phyloP scores from a whole-genome alignment of 2,329 filamentous ascomycete genomes.

The Apiospora aurea region DNA sequence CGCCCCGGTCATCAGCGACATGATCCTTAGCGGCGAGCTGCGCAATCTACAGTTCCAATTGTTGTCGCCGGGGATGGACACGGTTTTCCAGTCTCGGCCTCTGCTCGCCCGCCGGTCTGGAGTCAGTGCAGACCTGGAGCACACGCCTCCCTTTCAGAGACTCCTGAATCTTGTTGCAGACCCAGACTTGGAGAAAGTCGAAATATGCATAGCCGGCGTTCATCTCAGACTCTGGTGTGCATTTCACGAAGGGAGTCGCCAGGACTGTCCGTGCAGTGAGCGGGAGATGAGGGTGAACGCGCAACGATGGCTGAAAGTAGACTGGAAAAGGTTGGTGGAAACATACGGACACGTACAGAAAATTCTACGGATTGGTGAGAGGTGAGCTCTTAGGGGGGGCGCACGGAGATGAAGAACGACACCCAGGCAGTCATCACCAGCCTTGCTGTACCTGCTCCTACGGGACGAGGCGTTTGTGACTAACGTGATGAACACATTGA shows the following conservation, averaged over 20 bases:
- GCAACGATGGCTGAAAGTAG: constrained; percentile 23
- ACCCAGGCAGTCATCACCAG: neutral
- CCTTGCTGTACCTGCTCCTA: neutral
- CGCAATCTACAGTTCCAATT: constrained; percentile 36
- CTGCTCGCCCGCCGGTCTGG: constrained; percentile 7
- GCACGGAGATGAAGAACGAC: neutral
- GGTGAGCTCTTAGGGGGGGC: neutral
- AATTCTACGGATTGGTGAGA: constrained; percentile 12
- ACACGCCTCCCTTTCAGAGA: constrained; percentile 40
- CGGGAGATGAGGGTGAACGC: constrained; percentile 16
- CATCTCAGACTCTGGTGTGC: constrained; percentile 51
- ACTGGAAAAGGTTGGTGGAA: constrained; percentile 26
- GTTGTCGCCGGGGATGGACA: constrained; percentile 31
- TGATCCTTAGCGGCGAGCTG: constrained; percentile 39
- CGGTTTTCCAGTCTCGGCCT: neutral
- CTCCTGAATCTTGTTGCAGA: constrained; percentile 52
- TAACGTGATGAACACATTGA: neutral
- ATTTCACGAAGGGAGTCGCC: constrained; percentile 43
- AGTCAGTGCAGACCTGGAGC: neutral
- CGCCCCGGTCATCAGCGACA: constrained; percentile 40
- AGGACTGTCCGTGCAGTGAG: neutral
- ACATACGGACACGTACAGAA: constrained; percentile 20
- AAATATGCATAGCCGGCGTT: constrained; percentile 45
- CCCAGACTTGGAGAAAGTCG: constrained; percentile 51
- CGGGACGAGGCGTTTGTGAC: neutral